These are phyloP conservation scores for Fusarium pseudonygamai DNA, from an alignment of 2,329 filamentous ascomycete genomes.

Conservation along the genomic window DNA sequence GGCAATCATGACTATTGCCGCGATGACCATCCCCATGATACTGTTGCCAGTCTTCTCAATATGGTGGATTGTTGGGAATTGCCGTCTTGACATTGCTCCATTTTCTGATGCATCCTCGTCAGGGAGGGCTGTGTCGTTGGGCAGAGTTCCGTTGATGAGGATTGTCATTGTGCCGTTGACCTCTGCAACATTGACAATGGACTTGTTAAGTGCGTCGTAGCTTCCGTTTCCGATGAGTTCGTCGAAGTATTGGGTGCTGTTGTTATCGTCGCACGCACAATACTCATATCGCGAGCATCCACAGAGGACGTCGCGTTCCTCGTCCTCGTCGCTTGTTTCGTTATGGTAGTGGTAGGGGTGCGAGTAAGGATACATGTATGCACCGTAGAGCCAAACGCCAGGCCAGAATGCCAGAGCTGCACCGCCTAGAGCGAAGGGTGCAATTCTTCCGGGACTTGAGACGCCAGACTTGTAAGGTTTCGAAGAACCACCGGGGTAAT, in stretches of 20 bases:
- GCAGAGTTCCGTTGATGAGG: slow-evolving; percentile 79
- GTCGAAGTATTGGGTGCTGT: slow-evolving; percentile 66
- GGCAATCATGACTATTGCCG: not conserved
- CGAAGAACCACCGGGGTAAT: slow-evolving; percentile 72
- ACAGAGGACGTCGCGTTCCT: slow-evolving; percentile 50
- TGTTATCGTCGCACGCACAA: slow-evolving; percentile 77
- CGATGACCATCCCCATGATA: not conserved
- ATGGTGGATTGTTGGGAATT: no score
- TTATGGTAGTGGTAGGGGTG: slow-evolving; percentile 61
- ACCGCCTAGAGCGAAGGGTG: slow-evolving; percentile 61
- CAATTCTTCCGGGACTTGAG: slow-evolving; percentile 61
- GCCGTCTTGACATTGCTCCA: slow-evolving; percentile 39
- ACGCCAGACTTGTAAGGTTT: slow-evolving; percentile 69
- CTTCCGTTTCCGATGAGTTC: slow-evolving; percentile 73
- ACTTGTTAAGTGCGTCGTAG: slow-evolving; percentile 67
- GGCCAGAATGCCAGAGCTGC: slow-evolving; percentile 67
- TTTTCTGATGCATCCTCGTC: slow-evolving; percentile 41
- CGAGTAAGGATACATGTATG: slow-evolving; percentile 65
- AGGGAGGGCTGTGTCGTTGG: slow-evolving; percentile 72
- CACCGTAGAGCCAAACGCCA: slow-evolving; percentile 70
- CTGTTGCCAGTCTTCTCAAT: no score
- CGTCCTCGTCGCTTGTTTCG: slow-evolving; percentile 53
- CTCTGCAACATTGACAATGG: slow-evolving; percentile 66
- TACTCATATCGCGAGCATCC: slow-evolving; percentile 60
- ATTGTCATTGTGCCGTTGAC: slow-evolving; percentile 72